Evolutionary conservation across 2,329 filamentous ascomycete genomes (phyloP).

Genomic region (Penicillium sp.): DNA sequence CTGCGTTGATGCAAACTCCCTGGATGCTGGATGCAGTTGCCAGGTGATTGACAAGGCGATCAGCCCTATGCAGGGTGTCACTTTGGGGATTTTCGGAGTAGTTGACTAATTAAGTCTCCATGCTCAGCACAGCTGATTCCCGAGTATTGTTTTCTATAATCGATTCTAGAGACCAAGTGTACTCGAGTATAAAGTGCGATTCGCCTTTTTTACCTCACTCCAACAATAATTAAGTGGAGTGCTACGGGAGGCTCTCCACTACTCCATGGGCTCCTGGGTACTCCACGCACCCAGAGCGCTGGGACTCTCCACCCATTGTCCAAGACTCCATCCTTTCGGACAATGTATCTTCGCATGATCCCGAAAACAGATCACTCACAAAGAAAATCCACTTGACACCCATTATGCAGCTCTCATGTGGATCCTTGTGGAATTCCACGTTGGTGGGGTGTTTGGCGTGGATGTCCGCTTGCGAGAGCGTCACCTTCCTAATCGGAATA

Average conservation of each 20-base stretch:
- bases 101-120: neutral
- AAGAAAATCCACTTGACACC: no score
- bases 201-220: neutral
- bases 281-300: neutral
- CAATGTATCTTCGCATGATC: neutral
- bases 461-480: conserved; percentile 13
- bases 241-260: fast-evolving
- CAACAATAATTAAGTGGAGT: neutral
- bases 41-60: neutral
- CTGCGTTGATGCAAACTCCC: neutral
- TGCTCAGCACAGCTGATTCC: no score
- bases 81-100: neutral
- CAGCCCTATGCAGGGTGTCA: neutral
- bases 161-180: neutral
- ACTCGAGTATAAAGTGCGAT: neutral
- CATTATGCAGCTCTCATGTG: neutral
- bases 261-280: no score
- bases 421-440: conserved; percentile 8
- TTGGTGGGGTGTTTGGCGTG: conserved; percentile 2
- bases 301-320: neutral
- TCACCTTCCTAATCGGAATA: conserved; percentile 15
- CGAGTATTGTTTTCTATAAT: neutral
- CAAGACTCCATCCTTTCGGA: neutral
- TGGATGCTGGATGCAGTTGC: conserved; percentile 10
- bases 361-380: neutral